Base-by-base conservation (phyloP, 129 eudicot genomes). In the Escallonia rubra region DNA sequence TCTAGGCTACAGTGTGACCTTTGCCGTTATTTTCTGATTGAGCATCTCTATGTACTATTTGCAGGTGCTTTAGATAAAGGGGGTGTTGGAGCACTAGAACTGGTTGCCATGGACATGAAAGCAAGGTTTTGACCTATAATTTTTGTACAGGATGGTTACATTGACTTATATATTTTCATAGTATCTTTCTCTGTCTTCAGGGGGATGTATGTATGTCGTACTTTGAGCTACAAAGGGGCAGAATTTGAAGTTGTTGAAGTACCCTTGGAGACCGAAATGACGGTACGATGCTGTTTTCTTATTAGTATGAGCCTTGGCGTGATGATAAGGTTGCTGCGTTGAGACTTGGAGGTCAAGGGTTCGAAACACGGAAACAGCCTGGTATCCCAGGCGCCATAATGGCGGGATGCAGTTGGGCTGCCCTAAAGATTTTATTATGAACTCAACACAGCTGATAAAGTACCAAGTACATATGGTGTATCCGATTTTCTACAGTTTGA, bases 61-160 rank as follows among this genome's bases (percentile, higher is more conserved):
- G 54, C 78, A 94, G 99, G 84, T 68, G 91, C 97, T 56, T 76
- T 94, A 74, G 97, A 90, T 56, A 85, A 78, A 81, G 99, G 99
- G 41, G 99, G 99, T 41, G 99, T 94, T 70, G 99, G 99, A 71
- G 99, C 99, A 65, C 84, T 94, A 63, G 99, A 94, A 66, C 97
- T 94, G 68, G 99, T 94, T 80, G 99, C 99, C 65, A 94, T 94
- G 99, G 99, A 94, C 84, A 94, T 94, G 99, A 94, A 94, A 90
- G 97, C 99, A 66, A 90, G 99, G 99, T 91, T 78, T 69, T 50
- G 59, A 52, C 40, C 69, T 69, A 39, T 58, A 49, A 60, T 34
- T 41, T 60, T 54, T 67, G 52, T 16, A 10, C 62, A 65, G 43
- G 15, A n/a, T 54, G 67, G 8, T 74, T 43, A 58, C 66, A 54